Base-by-base conservation (phyloP, 2,329 filamentous ascomycete species). In the Rhinocladiella similis region DNA sequence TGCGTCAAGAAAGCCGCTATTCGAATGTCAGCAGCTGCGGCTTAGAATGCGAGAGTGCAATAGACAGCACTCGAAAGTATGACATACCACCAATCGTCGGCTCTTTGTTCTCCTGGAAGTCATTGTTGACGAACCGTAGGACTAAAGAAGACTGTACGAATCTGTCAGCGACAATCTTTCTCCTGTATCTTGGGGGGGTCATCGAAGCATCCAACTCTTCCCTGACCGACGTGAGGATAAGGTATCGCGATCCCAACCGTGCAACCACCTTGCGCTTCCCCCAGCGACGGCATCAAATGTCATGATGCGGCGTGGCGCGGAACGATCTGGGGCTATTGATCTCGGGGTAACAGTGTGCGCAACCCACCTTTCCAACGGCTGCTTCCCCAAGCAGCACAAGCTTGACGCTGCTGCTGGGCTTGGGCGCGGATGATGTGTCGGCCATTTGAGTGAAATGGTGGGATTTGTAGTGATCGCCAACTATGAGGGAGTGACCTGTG, bases 71-170 rank as follows among this genome's bases (percentile, higher is more conserved):
- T 20, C 10, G 38, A 35, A 29, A 7, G 4, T 39, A 16, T 25
- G 43, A 59, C 82, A 64, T 83, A 95, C 91, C 91, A 82, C 94
- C 94, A 77, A 99, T 99, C 64, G 94, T 99, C 61, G 94, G 94
- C 75, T 99, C 94, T 81, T 97, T 97, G 78, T 97, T 97, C 78
- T 97, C 94, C 80, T 99, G 94, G 70, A 99, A 99, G 77, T 97
- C 93, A 78, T 99, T 94, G 83, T 97, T 97, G 72, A 99, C 94
- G 77, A 99, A 99, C 70, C 94, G 91, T 72, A 99, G 83, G 62
- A 99, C 94, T 57, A 99, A 86, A 45, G 94, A 99, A 48, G 94
- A 97, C 94, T 96, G 69, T 20, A 54, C 50, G n/a, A 49, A 10
- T 48, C n/a, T 56, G 61, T 63, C 54, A 63, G 61, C 52, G 13